phyloP scores from a whole-genome alignment of 2,329 filamentous ascomycete genomes.

The Diaporthe sp. region DNA sequence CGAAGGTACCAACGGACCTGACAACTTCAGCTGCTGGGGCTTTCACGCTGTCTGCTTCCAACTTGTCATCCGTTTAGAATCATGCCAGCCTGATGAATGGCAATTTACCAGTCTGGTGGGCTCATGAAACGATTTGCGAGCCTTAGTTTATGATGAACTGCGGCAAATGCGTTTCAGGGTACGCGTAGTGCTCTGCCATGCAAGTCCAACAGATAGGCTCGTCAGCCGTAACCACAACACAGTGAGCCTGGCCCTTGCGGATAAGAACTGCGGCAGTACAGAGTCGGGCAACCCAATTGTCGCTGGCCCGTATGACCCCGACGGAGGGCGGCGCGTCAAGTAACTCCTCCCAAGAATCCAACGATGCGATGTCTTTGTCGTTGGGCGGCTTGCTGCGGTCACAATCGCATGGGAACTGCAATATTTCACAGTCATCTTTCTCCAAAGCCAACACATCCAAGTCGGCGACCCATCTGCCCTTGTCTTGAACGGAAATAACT shows the following conservation, averaged over 20 bases:
- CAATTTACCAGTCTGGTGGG: fast-evolving
- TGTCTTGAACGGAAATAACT: not conserved
- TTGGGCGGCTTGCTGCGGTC: not conserved
- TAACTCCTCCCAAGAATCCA: not conserved
- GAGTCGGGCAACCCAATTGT: not conserved
- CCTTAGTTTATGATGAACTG: not conserved
- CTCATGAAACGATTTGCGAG: not conserved
- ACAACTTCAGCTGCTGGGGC: no score
- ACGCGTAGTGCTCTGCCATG: not conserved
- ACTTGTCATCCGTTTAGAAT: no score
- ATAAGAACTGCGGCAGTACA: not conserved
- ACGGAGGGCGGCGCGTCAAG: not conserved
- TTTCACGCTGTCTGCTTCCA: no score
- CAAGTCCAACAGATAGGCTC: not conserved
- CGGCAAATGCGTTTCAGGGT: not conserved
- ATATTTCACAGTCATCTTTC: not conserved
- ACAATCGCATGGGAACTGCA: not conserved
- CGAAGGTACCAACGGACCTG: no score
- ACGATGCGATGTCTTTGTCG: not conserved
- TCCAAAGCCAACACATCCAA: not conserved
- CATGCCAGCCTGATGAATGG: not conserved
- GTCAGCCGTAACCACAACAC: not conserved
- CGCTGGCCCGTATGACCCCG: not conserved
- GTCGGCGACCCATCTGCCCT: not conserved
- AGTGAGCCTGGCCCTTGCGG: not conserved